phyloP scores from a whole-genome alignment of 2,329 filamentous ascomycete genomes.

The Ceratocystiopsis sp. region DNA sequence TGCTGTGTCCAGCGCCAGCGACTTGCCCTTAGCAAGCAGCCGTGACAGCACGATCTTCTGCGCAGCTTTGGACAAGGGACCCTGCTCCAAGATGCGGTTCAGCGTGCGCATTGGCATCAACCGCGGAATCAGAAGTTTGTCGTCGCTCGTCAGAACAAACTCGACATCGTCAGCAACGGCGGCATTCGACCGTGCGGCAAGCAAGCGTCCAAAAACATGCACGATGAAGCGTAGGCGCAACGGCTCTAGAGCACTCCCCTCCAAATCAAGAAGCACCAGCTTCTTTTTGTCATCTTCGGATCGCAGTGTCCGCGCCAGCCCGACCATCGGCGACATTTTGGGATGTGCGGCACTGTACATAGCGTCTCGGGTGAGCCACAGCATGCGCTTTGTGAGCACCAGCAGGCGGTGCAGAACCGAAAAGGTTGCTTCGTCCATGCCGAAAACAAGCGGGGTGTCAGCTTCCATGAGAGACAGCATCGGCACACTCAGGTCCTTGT shows the following conservation, averaged over 20 bases:
- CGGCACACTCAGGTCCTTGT: slow-evolving; percentile 12
- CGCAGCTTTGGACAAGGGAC: neutral
- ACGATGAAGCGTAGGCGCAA: too few relatives aligned
- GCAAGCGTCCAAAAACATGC: too few relatives aligned
- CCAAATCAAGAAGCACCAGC: slow-evolving; percentile 27
- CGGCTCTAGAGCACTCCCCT: too few relatives aligned
- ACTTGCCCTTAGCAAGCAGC: neutral
- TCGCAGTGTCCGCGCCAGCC: slow-evolving; percentile 28
- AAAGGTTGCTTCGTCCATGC: slow-evolving; percentile 23
- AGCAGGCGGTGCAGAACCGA: slow-evolving; percentile 23
- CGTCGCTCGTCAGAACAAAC: slow-evolving; percentile 13
- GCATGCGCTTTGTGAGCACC: slow-evolving; percentile 18
- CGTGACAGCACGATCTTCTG: neutral
- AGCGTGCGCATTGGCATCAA: slow-evolving; percentile 22
- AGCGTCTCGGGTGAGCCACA: slow-evolving; percentile 31
- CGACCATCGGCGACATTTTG: slow-evolving; percentile 23
- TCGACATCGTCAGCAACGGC: slow-evolving; percentile 15
- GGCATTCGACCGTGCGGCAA: too few relatives aligned
- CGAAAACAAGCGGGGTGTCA: slow-evolving; percentile 17
- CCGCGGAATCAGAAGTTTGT: slow-evolving; percentile 21
- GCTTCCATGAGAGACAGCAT: slow-evolving; percentile 31
- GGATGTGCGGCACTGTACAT: slow-evolving; percentile 20
- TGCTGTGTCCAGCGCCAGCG: slow-evolving; percentile 8
- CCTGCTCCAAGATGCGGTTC: slow-evolving; percentile 27
- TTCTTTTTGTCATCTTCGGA: slow-evolving; percentile 29